Evolutionary conservation across 257 asterid genomes (phyloP), one percentile per base, ranked within the genome.

Genomic region (Henckelia pumila): DNA sequence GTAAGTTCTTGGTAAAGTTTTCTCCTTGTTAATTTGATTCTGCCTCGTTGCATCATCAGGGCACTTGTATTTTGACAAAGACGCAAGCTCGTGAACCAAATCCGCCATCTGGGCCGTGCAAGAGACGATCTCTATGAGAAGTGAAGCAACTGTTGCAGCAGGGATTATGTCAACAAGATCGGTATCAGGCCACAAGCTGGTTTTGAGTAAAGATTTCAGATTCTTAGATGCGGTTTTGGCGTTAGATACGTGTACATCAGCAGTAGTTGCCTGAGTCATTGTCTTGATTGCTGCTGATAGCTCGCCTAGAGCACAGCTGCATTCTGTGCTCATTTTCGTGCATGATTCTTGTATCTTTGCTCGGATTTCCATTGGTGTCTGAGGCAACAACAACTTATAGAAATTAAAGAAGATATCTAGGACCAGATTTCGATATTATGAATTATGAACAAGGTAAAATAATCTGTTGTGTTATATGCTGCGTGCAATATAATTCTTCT

Each of bases 291-390:
- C 69, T 5, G 30, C 28, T 32, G 86, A 74, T 25, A 82, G n/a
- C 20, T 75, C 76, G 64, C 65, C 80, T 37, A 85, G 60, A 1
- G 79, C 81, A 8, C 58, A 49, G 57, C 83, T 62, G 3, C 78
- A 82, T 66, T 84, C 82, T 7, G 44, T 70, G 70, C 83, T 73
- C 73, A 86, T 76, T 17, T 62, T 62, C 14, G 26, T 58, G 76
- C 81, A 78, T 1, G 75, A 28, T 19, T 82, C 77, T 71, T 80
- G 68, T 21, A 66, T 71, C 74, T 61, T 81, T 44, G 14, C 60
- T 55, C 57, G 66, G 0, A 77, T 66, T 19, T 72, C 78, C 4
- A 13, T 8, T 29, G 76, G 60, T 21, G 67, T 65, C 82, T 80
- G 69, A 21, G 53, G 22, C 25, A 21, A 6, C 17, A 52, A 6